Conservation (phyloP, 306 rosid species). For the Quercus alba region DNA sequence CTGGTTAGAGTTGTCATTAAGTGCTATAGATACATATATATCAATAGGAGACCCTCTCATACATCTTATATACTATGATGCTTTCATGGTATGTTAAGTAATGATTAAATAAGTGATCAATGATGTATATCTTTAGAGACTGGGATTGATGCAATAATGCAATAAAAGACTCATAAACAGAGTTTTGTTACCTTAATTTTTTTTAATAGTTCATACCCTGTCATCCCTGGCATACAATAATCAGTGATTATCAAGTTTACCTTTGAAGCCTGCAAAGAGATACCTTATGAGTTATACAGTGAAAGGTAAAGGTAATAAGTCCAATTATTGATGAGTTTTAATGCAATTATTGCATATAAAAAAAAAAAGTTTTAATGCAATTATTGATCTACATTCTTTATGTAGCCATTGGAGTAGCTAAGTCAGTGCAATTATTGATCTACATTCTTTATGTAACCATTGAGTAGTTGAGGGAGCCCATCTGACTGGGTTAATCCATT, state of each 20-base stretch:
- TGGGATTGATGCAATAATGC: not conserved
- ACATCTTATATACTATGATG: not conserved
- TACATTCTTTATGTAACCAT: too few species aligned
- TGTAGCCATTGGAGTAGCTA: too few species aligned
- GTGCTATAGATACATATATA: not conserved
- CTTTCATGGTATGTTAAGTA: not conserved
- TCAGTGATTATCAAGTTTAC: constrained; percentile 32
- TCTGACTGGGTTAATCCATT: too few species aligned
- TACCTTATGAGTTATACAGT: not conserved
- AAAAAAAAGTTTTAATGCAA: not conserved
- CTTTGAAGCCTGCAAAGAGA: constrained; percentile 6
- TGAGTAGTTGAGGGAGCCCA: too few species aligned
- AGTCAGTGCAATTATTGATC: not conserved
- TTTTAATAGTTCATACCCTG: constrained; percentile 31
- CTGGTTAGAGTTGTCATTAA: not conserved
- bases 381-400: too few species aligned
- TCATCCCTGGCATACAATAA: constrained; percentile 36
- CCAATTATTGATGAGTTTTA: not conserved
- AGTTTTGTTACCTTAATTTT: constrained; percentile 22
- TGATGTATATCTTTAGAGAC: not conserved
- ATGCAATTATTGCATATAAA: not conserved
- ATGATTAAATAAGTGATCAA: not conserved
- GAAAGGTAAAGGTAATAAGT: not conserved
- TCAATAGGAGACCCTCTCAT: not conserved
- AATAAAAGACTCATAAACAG: not conserved